Percentiles rank a stretch among this genome's conserved stretches.
Conservation (phyloP, 768 basidiomycete species). For the Ephemerocybe angulata region DNA sequence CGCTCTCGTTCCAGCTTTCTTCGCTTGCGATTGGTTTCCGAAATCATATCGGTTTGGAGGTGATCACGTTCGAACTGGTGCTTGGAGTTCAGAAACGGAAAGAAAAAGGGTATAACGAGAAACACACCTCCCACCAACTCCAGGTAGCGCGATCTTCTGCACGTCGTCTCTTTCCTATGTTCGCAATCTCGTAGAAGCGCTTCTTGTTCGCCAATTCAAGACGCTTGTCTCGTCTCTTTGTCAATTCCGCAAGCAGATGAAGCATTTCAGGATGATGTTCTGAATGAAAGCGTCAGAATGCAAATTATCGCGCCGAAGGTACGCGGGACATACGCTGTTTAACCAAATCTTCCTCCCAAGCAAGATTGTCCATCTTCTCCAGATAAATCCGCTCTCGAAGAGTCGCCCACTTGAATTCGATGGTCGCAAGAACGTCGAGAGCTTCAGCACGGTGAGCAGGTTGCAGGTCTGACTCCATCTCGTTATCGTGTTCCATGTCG, state of each 20-base stretch:
- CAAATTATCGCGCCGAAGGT: neutral
- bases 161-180: conserved; percentile 56
- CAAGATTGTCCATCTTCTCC: conserved; percentile 89
- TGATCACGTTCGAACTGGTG: conserved; percentile 69
- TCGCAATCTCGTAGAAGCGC: conserved; percentile 62
- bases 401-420: conserved; percentile 91
- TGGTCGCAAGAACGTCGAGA: conserved; percentile 79
- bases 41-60: conserved; percentile 82
- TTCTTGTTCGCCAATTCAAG: conserved; percentile 77
- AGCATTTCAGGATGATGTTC: conserved; percentile 85
- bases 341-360: conserved; percentile 84
- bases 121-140: conserved; percentile 85
- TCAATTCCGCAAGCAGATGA: conserved; percentile 76
- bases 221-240: conserved; percentile 74
- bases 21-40: conserved; percentile 84
- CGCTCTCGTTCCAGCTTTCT: conserved; percentile 83
- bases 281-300: conserved; percentile 26
- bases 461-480: conserved; percentile 54
- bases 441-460: conserved; percentile 84
- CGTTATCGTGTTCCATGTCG: conserved; percentile 28
- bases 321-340: conserved; percentile 54
- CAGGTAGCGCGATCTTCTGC: conserved; percentile 76
- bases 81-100: neutral
- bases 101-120: neutral
- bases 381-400: conserved; percentile 85